phyloP scores from a whole-genome alignment of 306 rosid genomes.

The Medicago truncatula region MtrunA17r5.0-ANR NC_053042.1:5945501-5946000 shows the following conservation, averaged over 20 bases:
- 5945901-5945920: conserved; percentile 73
- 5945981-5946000: conserved; percentile 82
- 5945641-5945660: conserved; percentile 67
- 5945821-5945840: conserved; percentile 70
- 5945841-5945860: conserved; percentile 68
- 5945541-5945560: conserved; percentile 73
- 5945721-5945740: conserved; percentile 76
- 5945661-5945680: conserved; percentile 49
- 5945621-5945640: conserved; percentile 84
- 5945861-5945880: conserved; percentile 67
- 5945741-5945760: conserved; percentile 92
- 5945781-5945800: conserved; percentile 76
- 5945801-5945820: conserved; percentile 93
- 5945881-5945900: conserved; percentile 78
- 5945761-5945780: conserved; percentile 85
- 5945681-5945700: conserved; percentile 66
- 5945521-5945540: conserved; percentile 69
- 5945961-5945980: conserved; percentile 63
- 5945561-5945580: conserved; percentile 72
- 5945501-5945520: conserved; percentile 76
- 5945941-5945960: conserved; percentile 80
- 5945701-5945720: conserved; percentile 86
- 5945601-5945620: conserved; percentile 82
- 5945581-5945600: conserved; percentile 71
- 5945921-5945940: conserved; percentile 63